Conservation (phyloP, 148 eudicot genomes). For the Nepenthes mirabilis region DNA sequence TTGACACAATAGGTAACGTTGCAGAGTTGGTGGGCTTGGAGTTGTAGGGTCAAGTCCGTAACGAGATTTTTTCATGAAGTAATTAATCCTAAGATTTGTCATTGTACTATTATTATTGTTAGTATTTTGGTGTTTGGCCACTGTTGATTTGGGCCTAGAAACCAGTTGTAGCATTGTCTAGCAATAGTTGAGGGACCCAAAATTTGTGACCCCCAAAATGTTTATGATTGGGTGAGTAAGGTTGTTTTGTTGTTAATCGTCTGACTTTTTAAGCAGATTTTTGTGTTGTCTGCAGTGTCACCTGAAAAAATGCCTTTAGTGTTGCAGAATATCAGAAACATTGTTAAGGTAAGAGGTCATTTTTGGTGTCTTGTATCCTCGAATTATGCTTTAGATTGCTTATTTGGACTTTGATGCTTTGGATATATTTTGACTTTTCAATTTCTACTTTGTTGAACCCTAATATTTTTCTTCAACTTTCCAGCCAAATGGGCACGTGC, state of each 20-base stretch:
- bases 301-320: conserved; percentile 84
- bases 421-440: not conserved
- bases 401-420: not conserved
- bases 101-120: too few relatives aligned
- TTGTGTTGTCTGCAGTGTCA: conserved; percentile 97
- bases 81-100: too few relatives aligned
- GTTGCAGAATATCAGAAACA: conserved; percentile 59
- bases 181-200: not conserved
- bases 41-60: too few relatives aligned
- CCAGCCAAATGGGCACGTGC: conserved; percentile 79
- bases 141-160: too few relatives aligned
- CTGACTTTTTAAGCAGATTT: conserved; percentile 92
- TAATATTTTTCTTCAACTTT: conserved; percentile 14
- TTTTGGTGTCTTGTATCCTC: not conserved
- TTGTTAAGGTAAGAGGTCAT: conserved; percentile 53
- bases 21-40: too few relatives aligned
- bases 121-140: too few relatives aligned
- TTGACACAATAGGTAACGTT: not conserved
- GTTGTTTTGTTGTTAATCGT: conserved; percentile 7
- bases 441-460: not conserved
- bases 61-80: too few relatives aligned
- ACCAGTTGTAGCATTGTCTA: not conserved
- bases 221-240: conserved; percentile 1
- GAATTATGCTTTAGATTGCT: not conserved
- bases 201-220: not conserved